Evolutionary conservation across 2,329 filamentous ascomycete species (phyloP), one percentile per base, ranked within the genome.

Genomic region (Ceratocystis ficicola): DNA sequence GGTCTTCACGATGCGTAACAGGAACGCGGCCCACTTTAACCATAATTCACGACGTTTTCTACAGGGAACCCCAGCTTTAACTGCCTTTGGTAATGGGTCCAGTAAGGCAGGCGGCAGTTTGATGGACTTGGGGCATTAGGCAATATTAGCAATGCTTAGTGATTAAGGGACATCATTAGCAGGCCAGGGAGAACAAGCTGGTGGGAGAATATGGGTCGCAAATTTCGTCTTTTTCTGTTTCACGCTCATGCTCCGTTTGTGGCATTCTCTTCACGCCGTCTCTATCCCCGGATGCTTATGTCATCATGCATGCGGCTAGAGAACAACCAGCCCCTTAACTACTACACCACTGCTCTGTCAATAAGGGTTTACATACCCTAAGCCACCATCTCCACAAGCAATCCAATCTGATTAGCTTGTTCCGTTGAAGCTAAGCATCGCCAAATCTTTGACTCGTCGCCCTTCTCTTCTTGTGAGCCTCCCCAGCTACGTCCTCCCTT

Each of bases 21-120:
- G 50, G 50, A 55, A 28, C 50, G 20, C 12, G 50, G 20, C 15
- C 50, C 50, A 55, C 50, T 28, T 22, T 28, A 55, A 25, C 50
- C 10, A 55, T 55, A 25, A 30, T 55, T 25, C 50, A 55, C 25
- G 50, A 25, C 25, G 22, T 62, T 48, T 46, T 62, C 36, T 62
- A 22, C 61, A 62, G 61, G 61, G 61, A 46, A 46, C 61, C 61
- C 61, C 48, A 8, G 61, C 20, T 25, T 41, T 20, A 25, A 3
- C 25, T 55, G 50, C 25, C 20, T 50, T 50, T 50, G 12, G 46
- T 8, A 22, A 50, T n/a, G 17, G 48, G 25, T 55, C 50, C 25
- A 12, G 20, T 55, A 55, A 55, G 50, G 50, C 50, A 55, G 22
- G 17, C 12, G 50, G 50, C 22, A 55, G 4, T 20, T 25, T 55